Base-by-base conservation (phyloP, 2,329 filamentous ascomycete genomes). In the Hypoxylon sp. region DNA sequence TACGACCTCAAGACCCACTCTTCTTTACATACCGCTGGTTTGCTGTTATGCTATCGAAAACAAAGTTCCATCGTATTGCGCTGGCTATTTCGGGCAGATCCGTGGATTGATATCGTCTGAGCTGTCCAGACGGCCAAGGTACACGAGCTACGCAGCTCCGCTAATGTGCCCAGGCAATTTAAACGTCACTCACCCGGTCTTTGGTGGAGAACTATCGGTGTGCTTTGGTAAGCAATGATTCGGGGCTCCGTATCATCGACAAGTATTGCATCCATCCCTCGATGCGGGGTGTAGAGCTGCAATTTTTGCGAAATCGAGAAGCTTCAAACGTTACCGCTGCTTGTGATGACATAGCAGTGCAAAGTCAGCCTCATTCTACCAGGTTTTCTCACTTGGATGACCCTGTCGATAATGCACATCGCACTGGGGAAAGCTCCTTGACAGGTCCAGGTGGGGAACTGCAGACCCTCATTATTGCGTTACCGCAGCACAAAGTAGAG, bases 341-440 rank as follows among this genome's bases (percentile, higher is more conserved):
- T 40, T 32, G 22, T 50, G 42, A 60, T 52, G 49, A 64, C 44
- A 50, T 45, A 30, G 49, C 54, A 51, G 59, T 45, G 49, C 32
- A 42, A 64, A 46, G 60, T 66, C 61, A 67, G 67, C 67, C 64
- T 67, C 67, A 69, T 52, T 62, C 60, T 30, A 53, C 51, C 60
- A 60, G 33, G 53, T 58, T 46, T 64, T 62, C 63, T 54, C 57
- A 61, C 64, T 55, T 63, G 44, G 52, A 46, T 40, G 42, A 61
- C 67, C 67, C 57, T 67, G 67, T 63, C 67, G 64, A 67, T 67
- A 68, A 67, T 61, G 64, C 61, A 55, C 64, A 67, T 69, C 64
- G 48, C 57, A 63, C 67, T 69, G 67, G 67, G 67, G 67, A 69
- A 69, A 60, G 42, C 54, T 69, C 64, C 61, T 63, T 67, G 66